Evolutionary conservation across 2,329 filamentous ascomycete species (phyloP).

Genomic region (Waltergamsia citrina): DNA sequence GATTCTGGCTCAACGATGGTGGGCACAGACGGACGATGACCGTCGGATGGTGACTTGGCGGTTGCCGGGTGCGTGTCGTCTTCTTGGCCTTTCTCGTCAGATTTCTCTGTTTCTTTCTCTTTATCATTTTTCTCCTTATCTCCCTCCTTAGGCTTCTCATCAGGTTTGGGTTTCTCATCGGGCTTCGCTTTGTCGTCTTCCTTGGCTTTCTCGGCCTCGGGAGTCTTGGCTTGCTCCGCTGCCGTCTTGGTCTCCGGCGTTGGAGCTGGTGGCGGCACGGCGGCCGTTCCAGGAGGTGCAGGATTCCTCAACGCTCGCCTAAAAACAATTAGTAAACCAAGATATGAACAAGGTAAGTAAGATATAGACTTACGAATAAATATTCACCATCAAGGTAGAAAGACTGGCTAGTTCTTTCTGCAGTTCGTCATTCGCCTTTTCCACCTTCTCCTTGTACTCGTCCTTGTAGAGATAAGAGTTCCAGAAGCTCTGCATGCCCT

Average conservation of each 20-base stretch:
- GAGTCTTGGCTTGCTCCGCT: not conserved
- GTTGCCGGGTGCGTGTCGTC: not conserved
- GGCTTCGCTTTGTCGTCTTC: too few relatives aligned
- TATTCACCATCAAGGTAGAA: constrained; percentile 19
- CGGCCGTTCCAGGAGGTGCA: constrained; percentile 6
- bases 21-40: not conserved
- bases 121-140: not conserved
- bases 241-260: not conserved
- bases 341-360: too few relatives aligned
- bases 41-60: not conserved
- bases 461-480: constrained; percentile 21
- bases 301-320: constrained; percentile 20
- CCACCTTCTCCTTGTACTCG: constrained; percentile 20
- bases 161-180: too few relatives aligned
- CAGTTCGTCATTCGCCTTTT: constrained; percentile 15
- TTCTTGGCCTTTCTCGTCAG: too few relatives aligned
- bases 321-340: not conserved
- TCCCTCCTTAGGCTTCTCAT: too few relatives aligned
- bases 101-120: constrained; percentile 1
- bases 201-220: not conserved
- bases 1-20: not conserved
- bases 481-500: constrained; percentile 18
- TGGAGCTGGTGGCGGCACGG: constrained; percentile 2
- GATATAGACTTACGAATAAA: constrained; percentile 18
- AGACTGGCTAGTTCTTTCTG: constrained; percentile 16